Percentiles rank a stretch among this genome's conserved stretches.
Conservation (phyloP, 257 asterid species). For the Solanum megistacrolobum region DNA sequence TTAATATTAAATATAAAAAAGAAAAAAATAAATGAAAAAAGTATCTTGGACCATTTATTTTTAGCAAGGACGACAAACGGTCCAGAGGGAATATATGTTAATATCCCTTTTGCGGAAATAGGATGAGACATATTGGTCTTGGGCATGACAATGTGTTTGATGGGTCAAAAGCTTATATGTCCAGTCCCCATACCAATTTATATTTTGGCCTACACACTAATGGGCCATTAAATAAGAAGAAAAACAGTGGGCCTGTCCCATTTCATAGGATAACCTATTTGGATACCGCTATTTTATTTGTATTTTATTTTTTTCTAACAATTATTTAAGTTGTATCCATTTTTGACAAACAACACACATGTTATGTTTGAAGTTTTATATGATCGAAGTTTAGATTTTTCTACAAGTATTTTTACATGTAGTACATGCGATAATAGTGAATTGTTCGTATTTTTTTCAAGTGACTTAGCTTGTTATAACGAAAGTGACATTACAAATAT, state of each 20-base stretch:
- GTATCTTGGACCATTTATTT: too few relatives aligned
- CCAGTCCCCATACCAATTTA: background rate
- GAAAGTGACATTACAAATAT: background rate
- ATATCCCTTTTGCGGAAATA: background rate
- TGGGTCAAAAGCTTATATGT: background rate
- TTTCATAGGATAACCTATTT: background rate
- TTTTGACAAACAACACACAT: too few relatives aligned
- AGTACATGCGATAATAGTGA: background rate
- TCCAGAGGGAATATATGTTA: too few relatives aligned
- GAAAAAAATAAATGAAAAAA: too few relatives aligned
- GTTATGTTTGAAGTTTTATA: too few relatives aligned
- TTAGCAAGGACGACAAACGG: background rate
- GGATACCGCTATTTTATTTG: background rate
- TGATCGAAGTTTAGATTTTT: background rate
- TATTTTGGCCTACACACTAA: background rate
- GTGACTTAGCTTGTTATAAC: too few relatives aligned
- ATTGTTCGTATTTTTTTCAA: too few relatives aligned
- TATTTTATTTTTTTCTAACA: background rate
- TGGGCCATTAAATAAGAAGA: background rate
- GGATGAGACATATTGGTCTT: background rate
- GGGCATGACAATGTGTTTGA: background rate
- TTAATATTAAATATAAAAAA: too few relatives aligned
- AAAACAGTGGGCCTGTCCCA: background rate
- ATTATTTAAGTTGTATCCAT: background rate
- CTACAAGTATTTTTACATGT: too few relatives aligned